A percentile compares a stretch with the other conserved stretches of the same genome.
Evolutionary conservation across 75 land plant species (phyloP).

Genomic region (Picea glauca): DNA sequence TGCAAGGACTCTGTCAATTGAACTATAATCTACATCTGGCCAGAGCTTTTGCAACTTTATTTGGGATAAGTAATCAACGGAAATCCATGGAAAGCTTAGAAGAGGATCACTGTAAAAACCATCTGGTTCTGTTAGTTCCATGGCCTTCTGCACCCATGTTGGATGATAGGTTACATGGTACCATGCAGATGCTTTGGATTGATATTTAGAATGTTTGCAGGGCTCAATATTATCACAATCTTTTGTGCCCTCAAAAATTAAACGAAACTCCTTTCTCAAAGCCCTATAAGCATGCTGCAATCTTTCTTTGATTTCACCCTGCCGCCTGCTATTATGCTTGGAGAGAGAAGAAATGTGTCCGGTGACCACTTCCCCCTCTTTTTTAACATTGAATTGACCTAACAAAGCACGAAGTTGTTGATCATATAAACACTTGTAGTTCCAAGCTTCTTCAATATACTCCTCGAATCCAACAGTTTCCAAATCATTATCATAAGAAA

Average conservation of each 20-base stretch:
- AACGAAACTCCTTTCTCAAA: conserved; percentile 57
- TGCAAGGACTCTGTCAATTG: neutral
- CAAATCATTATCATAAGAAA: conserved; percentile 64
- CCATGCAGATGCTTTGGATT: conserved; percentile 93
- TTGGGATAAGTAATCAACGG: conserved; percentile 59
- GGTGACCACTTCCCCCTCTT: conserved; percentile 80
- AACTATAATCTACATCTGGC: conserved; percentile 4
- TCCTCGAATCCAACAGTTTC: conserved; percentile 49
- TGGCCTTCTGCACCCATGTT: conserved; percentile 43
- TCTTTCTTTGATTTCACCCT: conserved; percentile 68
- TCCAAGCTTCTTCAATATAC: conserved; percentile 71
- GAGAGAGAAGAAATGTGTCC: conserved; percentile 73
- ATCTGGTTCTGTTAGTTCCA: conserved; percentile 13
- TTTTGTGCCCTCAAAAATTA: conserved; percentile 42
- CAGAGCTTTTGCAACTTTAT: conserved; percentile 42
- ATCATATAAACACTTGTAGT: conserved; percentile 60
- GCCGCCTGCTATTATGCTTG: conserved; percentile 54
- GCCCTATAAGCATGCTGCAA: conserved; percentile 58
- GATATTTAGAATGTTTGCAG: conserved; percentile 30
- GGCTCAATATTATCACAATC: conserved; percentile 21
- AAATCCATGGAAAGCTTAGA: conserved; percentile 88
- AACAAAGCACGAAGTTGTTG: conserved; percentile 51
- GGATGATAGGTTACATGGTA: conserved; percentile 89
- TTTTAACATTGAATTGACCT: conserved; percentile 57
- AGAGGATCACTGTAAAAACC: conserved; percentile 18